Conservation (phyloP, 2,329 filamentous ascomycete genomes). For the Hypoxylon sp. region DNA sequence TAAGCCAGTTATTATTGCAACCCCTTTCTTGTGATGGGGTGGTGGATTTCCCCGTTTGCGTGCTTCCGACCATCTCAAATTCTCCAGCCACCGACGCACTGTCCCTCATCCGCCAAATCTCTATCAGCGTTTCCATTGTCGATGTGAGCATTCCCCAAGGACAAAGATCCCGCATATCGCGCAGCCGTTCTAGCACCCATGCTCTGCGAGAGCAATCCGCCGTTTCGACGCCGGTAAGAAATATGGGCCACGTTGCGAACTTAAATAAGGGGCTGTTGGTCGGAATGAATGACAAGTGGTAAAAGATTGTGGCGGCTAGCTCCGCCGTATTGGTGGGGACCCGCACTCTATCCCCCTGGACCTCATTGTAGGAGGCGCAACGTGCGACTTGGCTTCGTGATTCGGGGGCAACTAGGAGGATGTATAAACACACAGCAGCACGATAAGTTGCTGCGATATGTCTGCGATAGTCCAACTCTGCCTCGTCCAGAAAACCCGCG, state of each 20-base stretch:
- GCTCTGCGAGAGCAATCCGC: constrained; percentile 61
- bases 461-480: constrained; percentile 57
- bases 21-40: neutral
- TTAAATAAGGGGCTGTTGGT: constrained; percentile 69
- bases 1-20: constrained; percentile 56
- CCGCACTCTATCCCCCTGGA: constrained; percentile 32
- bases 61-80: constrained; percentile 47
- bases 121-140: constrained; percentile 64
- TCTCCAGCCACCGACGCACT: constrained; percentile 36
- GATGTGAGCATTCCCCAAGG: constrained; percentile 67
- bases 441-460: constrained; percentile 64
- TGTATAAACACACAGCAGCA: constrained; percentile 64
- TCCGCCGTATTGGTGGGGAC: constrained; percentile 60
- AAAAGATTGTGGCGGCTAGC: constrained; percentile 65
- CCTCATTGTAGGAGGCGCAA: neutral
- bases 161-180: constrained; percentile 62
- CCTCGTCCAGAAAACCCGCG: constrained; percentile 55
- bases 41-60: neutral
- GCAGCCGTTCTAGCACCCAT: constrained; percentile 66
- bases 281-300: constrained; percentile 65
- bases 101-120: constrained; percentile 64
- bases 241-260: constrained; percentile 72
- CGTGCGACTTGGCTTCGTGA: constrained; percentile 42
- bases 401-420: constrained; percentile 57
- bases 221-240: constrained; percentile 70